Evolutionary conservation across 129 eudicot genomes (phyloP).

Genomic region (Lactuca sativa): DNA sequence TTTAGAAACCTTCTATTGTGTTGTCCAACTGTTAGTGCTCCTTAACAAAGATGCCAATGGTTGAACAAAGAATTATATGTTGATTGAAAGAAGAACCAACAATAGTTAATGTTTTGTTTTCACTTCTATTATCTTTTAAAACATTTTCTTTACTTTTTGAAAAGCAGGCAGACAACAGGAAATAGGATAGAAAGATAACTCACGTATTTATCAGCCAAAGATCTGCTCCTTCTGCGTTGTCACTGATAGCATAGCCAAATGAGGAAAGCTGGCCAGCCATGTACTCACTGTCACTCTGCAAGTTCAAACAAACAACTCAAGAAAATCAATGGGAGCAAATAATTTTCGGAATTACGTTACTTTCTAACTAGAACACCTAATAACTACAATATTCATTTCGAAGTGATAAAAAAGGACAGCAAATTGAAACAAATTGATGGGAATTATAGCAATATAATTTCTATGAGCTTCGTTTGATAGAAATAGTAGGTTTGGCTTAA

Average conservation of each 20-base stretch:
- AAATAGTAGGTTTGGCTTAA: neutral
- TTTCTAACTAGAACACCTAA: too few relatives aligned
- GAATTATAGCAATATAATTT: too few relatives aligned
- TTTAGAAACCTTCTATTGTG: too few relatives aligned
- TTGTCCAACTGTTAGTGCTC: too few relatives aligned
- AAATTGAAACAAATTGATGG: too few relatives aligned
- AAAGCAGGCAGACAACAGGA: neutral
- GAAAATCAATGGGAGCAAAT: neutral
- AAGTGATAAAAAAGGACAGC: too few relatives aligned
- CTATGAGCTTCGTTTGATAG: too few relatives aligned
- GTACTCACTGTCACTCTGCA: conserved; percentile 96
- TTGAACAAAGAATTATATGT: too few relatives aligned
- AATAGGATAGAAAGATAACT: conserved; percentile 27
- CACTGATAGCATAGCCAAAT: conserved; percentile 80
- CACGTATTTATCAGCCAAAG: conserved; percentile 95
- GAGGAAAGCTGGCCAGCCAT: conserved; percentile 99
- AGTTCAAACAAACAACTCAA: conserved; percentile 21
- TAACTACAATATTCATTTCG: too few relatives aligned
- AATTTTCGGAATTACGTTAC: neutral
- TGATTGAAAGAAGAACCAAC: neutral
- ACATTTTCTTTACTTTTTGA: neutral
- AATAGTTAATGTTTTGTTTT: neutral
- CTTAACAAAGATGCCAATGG: too few relatives aligned
- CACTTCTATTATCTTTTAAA: neutral
- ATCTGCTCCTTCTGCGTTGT: conserved; percentile 85